phyloP scores from a whole-genome alignment of 108 stramenopile genomes.

The Cyclotella cryptica region DNA sequence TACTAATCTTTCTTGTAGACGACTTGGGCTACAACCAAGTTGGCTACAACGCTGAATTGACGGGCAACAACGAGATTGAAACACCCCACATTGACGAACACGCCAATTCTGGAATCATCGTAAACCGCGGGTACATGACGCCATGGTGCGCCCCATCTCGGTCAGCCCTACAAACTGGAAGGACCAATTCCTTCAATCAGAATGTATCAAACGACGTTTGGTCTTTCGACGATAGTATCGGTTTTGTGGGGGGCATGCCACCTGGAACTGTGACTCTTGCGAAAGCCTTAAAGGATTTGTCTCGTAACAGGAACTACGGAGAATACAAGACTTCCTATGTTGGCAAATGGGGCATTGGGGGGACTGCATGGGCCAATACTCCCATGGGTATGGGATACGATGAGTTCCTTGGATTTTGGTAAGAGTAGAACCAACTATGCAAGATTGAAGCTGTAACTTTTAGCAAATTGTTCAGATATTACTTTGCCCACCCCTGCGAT shows the following conservation, averaged over 20 bases:
- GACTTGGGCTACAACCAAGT: slow-evolving; percentile 3
- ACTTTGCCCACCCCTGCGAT: background rate
- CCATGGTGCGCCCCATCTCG: slow-evolving; percentile 1
- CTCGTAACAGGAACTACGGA: too few relatives aligned
- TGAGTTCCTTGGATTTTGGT: slow-evolving; percentile 1
- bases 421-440: background rate
- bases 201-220: background rate
- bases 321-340: background rate
- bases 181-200: background rate
- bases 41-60: background rate
- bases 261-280: slow-evolving; percentile 2
- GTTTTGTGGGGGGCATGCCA: background rate
- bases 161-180: background rate
- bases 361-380: background rate
- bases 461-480: background rate
- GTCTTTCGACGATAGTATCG: background rate
- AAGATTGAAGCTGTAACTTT: background rate
- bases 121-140: background rate
- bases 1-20: background rate
- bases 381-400: slow-evolving; percentile 2
- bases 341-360: background rate
- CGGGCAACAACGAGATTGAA: background rate
- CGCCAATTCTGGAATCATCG: background rate
- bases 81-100: background rate
- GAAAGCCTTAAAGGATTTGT: background rate